Evolutionary conservation across 306 rosid species (phyloP), one percentile per base, ranked within the genome.

Genomic region (Lotus japonicus): DNA sequence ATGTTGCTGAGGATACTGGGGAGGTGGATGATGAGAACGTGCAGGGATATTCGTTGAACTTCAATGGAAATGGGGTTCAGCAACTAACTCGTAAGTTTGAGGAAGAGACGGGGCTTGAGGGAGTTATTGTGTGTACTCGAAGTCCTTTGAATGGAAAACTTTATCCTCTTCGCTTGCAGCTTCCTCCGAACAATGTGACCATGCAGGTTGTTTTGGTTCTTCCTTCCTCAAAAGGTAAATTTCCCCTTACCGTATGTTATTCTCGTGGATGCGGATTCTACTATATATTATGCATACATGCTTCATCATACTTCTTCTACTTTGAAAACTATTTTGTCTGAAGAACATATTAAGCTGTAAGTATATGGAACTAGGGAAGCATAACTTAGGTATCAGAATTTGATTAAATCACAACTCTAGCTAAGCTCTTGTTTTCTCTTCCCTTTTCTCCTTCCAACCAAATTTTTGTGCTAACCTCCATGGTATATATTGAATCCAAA

Each of bases 121-220:
- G 83, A 5, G 76, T 90, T 41, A 74, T 90, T 43, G 95, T 94
- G 52, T 94, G 99, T 18, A 66, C 77, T 75, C 85, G 96, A 5
- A 92, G 86, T 74, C 98, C 96, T 71, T 78, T 94, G 84, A 88
- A 94, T 78, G 90, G 89, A 14, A 86, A 88, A 78, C 88, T 94
- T 3, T 81, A 58, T 68, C 99, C 99, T 31, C 97, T 94, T 82
- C 90, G 95, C 11, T 79, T 94, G 82, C 96, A 90, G 84, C 96
- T 94, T 68, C 98, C 98, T 81, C 98, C 98, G 2, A 90, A 92
- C 84, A 92, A 83, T 76, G 88, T 85, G 0, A 84, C 80, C 2
- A 88, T 94, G 95, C 95, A 86, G 23, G 89, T 94, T 52, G 67
- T 90, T 26, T 79, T 91, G 60, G 86, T 94, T 66, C 84, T 83